Evolutionary conservation across 1,139 yeast species (phyloP).

Genomic region (Taphrina deformans): DNA sequence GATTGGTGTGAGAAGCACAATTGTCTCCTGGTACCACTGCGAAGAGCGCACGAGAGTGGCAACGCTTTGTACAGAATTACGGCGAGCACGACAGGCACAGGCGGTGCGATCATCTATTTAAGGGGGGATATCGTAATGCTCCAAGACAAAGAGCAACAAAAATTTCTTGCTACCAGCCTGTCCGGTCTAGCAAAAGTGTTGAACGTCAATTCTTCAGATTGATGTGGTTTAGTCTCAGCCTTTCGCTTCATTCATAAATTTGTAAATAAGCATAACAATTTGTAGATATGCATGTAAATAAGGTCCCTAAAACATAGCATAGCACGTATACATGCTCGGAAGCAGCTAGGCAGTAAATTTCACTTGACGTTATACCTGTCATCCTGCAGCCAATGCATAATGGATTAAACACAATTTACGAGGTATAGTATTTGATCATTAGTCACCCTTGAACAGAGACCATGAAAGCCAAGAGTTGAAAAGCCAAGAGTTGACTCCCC

Average conservation of each 20-base stretch:
- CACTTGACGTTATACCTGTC: no score
- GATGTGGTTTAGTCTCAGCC: no score
- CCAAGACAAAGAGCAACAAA: not conserved
- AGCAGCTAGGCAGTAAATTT: no score
- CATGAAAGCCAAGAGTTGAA: not conserved
- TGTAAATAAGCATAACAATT: no score
- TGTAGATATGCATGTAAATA: no score
- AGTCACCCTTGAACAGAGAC: not conserved
- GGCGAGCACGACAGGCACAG: slow-evolving; percentile 43
- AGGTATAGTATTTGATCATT: no score
- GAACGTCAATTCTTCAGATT: not conserved
- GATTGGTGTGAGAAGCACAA: slow-evolving; percentile 49
- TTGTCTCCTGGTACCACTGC: slow-evolving; percentile 46
- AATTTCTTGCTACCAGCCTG: not conserved
- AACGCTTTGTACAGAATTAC: slow-evolving; percentile 47
- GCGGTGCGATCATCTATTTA: slow-evolving; percentile 47
- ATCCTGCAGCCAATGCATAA: no score
- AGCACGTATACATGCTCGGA: no score
- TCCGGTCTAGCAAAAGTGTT: not conserved
- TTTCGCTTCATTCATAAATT: no score
- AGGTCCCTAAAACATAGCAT: no score
- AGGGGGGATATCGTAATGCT: slow-evolving; percentile 26
- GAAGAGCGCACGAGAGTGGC: slow-evolving; percentile 46
- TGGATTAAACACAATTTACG: no score
- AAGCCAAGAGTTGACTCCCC: no score